Evolutionary conservation across 768 basidiomycete genomes (phyloP).

Genomic region (Lactarius tabidus): DNA sequence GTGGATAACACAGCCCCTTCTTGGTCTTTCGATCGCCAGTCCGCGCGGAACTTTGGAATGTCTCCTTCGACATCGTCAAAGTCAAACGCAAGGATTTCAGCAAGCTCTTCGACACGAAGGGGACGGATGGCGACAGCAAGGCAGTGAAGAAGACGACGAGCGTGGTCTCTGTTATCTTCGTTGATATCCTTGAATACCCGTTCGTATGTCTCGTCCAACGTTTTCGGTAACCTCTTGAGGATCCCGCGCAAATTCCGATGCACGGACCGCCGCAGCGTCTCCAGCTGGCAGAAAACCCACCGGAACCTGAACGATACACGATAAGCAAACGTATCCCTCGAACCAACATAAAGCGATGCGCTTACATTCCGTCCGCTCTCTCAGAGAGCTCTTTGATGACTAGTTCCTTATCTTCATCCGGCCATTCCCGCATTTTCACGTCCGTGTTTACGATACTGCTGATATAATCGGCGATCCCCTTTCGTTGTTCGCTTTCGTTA

Average conservation of each 20-base stretch:
- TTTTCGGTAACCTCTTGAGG: neutral
- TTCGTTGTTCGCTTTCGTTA: neutral
- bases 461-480: neutral
- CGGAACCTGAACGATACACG: neutral
- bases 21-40: neutral
- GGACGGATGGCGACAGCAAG: constrained; percentile 1
- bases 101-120: neutral
- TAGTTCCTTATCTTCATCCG: neutral
- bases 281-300: neutral
- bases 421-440: constrained; percentile 1
- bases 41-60: neutral
- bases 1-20: neutral
- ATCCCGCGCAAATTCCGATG: neutral
- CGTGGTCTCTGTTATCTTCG: neutral
- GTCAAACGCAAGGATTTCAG: neutral
- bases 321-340: neutral
- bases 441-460: neutral
- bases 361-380: constrained; percentile 4
- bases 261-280: neutral
- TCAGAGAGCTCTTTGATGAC: neutral
- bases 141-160: constrained; percentile 3
- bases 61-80: neutral
- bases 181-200: neutral
- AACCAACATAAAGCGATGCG: neutral
- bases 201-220: constrained; percentile 2